Percentiles rank a stretch among this genome's conserved stretches.
Conservation (phyloP, 2,329 filamentous ascomycete species). For the Tolypocladium sp. region DNA sequence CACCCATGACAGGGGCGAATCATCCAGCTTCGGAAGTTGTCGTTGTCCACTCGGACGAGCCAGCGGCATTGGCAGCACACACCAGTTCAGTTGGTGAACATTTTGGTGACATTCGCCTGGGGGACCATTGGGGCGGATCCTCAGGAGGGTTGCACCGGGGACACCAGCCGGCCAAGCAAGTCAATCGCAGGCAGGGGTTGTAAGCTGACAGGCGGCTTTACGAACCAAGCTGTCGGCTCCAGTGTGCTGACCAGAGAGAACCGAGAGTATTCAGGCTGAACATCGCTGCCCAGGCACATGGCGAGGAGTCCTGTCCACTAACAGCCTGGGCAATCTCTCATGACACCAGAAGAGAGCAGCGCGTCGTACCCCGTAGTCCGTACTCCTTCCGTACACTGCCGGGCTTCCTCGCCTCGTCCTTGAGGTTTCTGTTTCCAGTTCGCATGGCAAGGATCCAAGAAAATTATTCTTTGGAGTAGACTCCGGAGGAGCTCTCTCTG, state of each 20-base stretch:
- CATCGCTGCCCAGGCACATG: not conserved
- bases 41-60: not conserved
- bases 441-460: too few relatives aligned
- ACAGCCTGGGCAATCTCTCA: too few relatives aligned
- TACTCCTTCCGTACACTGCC: too few relatives aligned
- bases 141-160: not conserved
- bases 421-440: too few relatives aligned
- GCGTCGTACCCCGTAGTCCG: not conserved
- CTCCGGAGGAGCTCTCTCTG: too few relatives aligned
- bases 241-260: not conserved
- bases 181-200: not conserved
- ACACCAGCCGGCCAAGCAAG: not conserved
- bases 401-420: too few relatives aligned
- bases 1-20: not conserved
- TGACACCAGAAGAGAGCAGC: too few relatives aligned
- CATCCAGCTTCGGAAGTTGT: not conserved
- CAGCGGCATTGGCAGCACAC: not conserved
- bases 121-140: not conserved
- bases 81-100: not conserved
- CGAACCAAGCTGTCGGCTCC: not conserved
- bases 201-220: not conserved
- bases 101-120: not conserved
- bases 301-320: not conserved
- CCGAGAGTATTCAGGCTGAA: not conserved
- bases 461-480: too few relatives aligned